Evolutionary conservation across 1,284 basidiomycete species (phyloP).

Genomic region (Hortiboletus rubellus): DNA sequence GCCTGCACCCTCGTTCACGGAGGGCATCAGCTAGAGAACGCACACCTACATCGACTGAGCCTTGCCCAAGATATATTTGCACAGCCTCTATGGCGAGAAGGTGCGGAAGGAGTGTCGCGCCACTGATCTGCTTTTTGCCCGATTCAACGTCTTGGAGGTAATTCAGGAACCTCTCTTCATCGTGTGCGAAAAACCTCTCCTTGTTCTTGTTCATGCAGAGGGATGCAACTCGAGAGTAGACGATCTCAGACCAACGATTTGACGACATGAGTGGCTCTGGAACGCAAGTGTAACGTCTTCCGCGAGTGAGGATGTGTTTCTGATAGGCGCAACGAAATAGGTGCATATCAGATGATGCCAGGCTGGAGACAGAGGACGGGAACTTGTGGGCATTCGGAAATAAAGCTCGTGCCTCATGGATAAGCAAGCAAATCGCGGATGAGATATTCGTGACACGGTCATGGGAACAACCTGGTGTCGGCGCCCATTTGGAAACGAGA

Average conservation of each 20-base stretch:
- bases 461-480: no score
- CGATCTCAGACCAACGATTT: constrained; percentile 57
- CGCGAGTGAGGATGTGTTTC: constrained; percentile 55
- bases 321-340: constrained; percentile 53
- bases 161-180: constrained; percentile 53
- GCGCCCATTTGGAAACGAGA: constrained; percentile 55
- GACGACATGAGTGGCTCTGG: constrained; percentile 65
- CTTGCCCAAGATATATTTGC: constrained; percentile 5
- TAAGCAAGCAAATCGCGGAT: constrained; percentile 48
- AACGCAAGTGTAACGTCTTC: constrained; percentile 47
- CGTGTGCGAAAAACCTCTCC: constrained; percentile 54
- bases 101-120: constrained; percentile 63
- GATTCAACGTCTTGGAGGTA: constrained; percentile 57
- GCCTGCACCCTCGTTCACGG: constrained; percentile 26
- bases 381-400: constrained; percentile 20
- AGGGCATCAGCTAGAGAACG: constrained; percentile 14
- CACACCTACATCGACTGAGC: accelerated
- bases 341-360: constrained; percentile 35
- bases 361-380: constrained; percentile 31
- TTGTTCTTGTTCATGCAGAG: constrained; percentile 60
- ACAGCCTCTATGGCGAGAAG: constrained; percentile 47
- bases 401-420: constrained; percentile 40
- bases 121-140: constrained; percentile 56
- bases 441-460: no score
- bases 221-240: constrained; percentile 56